A percentile compares a stretch with the other conserved stretches of the same genome.
These are phyloP conservation scores for Salicornia ramosissima DNA, from an alignment of 148 eudicot species.

Conservation along the genomic window DNA sequence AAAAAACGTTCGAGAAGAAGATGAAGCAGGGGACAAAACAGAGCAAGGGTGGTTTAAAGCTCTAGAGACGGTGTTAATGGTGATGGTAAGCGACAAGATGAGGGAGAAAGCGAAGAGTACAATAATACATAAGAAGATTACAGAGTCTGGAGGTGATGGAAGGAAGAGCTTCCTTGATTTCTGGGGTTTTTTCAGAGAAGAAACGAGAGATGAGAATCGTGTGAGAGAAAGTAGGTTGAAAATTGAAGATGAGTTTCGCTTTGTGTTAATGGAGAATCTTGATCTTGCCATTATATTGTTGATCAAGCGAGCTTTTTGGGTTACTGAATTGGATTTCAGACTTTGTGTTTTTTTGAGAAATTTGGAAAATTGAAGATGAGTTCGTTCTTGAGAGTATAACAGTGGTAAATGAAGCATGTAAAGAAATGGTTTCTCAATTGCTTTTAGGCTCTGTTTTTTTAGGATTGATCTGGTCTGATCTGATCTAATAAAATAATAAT, in stretches of 20 bases:
- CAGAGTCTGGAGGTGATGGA: constrained; percentile 25
- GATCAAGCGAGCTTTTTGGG: neutral
- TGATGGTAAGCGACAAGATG: constrained; percentile 24
- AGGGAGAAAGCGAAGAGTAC: constrained; percentile 30
- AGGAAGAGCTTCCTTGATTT: constrained; percentile 28
- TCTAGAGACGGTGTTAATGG: constrained; percentile 3
- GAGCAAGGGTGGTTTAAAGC: constrained; percentile 14
- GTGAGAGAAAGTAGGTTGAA: constrained; percentile 38
- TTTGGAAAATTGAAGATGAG: too few species aligned
- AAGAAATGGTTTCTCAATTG: too few species aligned
- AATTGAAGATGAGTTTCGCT: constrained; percentile 21
- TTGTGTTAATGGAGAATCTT: constrained; percentile 2
- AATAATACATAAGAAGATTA: constrained; percentile 38
- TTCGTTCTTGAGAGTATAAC: too few species aligned
- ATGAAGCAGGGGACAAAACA: constrained; percentile 5
- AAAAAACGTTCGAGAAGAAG: constrained; percentile 16
- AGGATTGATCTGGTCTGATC: too few species aligned
- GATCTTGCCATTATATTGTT: constrained; percentile 21
- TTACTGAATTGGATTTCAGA: neutral
- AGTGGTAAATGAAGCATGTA: too few species aligned
- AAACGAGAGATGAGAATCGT: constrained; percentile 32
- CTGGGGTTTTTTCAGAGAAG: constrained; percentile 38
- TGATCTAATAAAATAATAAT: too few species aligned
- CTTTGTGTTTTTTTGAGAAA: neutral
- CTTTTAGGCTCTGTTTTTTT: too few species aligned